phyloP scores from a whole-genome alignment of 169 alveolate species.

The Plasmodium vinckei region DNA sequence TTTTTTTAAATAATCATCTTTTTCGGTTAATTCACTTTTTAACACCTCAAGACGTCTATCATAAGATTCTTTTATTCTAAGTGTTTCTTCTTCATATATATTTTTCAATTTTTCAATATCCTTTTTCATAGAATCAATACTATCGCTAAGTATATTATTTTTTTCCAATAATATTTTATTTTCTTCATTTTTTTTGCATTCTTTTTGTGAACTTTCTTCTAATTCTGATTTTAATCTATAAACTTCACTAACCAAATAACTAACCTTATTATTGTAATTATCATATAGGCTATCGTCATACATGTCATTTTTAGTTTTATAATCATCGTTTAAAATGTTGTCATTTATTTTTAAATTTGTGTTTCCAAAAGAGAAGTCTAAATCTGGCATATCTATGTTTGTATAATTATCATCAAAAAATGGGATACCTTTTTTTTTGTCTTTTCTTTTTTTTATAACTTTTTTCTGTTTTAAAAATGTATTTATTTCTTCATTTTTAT shows the following conservation, averaged over 20 bases:
- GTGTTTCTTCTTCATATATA: constrained; percentile 57
- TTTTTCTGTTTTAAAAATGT: constrained; percentile 15
- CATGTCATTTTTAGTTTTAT: neutral
- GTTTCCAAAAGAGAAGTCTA: neutral
- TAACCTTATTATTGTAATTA: neutral
- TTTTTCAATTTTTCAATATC: constrained; percentile 58
- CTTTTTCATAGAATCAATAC: constrained; percentile 45
- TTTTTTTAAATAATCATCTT: constrained; percentile 46
- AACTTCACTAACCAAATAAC: constrained; percentile 17
- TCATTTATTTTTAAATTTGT: neutral
- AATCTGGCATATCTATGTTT: neutral
- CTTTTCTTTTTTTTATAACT: constrained; percentile 11
- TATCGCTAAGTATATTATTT: constrained; percentile 12
- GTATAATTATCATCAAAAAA: constrained; percentile 12
- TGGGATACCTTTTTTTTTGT: constrained; percentile 5
- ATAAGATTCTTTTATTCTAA: constrained; percentile 50
- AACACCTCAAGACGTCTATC: constrained; percentile 27
- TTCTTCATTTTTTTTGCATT: constrained; percentile 28
- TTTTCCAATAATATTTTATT: constrained; percentile 23
- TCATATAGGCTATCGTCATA: neutral
- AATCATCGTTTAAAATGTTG: neutral
- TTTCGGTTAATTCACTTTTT: constrained; percentile 29
- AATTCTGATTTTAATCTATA: constrained; percentile 38
- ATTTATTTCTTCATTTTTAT: constrained; percentile 5
- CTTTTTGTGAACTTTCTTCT: constrained; percentile 49